phyloP scores from a whole-genome alignment of 441 rosid genomes.

The Croton laevigatus region DNA sequence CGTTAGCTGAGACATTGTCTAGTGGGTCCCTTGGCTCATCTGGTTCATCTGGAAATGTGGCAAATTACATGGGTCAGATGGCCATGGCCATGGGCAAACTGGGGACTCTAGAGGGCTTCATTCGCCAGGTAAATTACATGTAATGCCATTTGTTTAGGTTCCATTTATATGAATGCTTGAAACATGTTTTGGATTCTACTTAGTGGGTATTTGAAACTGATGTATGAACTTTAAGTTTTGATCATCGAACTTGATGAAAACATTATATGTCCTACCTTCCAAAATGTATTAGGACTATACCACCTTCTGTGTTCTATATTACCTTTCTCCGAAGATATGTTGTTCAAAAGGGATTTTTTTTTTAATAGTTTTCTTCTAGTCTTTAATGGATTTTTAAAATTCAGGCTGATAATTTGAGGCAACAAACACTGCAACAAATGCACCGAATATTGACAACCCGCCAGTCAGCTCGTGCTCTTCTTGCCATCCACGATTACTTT shows the following conservation, averaged over 20 bases:
- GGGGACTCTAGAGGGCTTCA: slow-evolving; percentile 90
- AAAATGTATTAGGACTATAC: no score
- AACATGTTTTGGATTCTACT: background rate
- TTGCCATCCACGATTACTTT: slow-evolving; percentile 83
- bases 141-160: background rate
- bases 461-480: slow-evolving; percentile 90
- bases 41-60: slow-evolving; percentile 85
- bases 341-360: background rate
- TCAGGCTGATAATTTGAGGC: slow-evolving; percentile 94
- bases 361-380: background rate
- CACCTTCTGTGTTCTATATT: background rate
- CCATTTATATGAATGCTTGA: background rate
- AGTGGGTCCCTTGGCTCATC: slow-evolving; percentile 85
- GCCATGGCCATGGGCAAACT: slow-evolving; percentile 99
- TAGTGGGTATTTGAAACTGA: background rate
- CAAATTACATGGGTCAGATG: slow-evolving; percentile 99
- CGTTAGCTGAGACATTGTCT: slow-evolving; percentile 81
- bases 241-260: background rate
- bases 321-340: background rate
- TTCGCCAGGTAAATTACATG: slow-evolving; percentile 65
- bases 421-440: slow-evolving; percentile 89
- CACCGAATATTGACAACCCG: slow-evolving; percentile 75
- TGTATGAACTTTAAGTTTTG: background rate
- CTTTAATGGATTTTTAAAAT: slow-evolving; percentile 19
- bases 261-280: background rate